Percentiles rank a stretch among this genome's conserved stretches.
These are phyloP conservation scores for Camellia japonica DNA, from an alignment of 148 eudicot genomes.

Conservation along the genomic window DNA sequence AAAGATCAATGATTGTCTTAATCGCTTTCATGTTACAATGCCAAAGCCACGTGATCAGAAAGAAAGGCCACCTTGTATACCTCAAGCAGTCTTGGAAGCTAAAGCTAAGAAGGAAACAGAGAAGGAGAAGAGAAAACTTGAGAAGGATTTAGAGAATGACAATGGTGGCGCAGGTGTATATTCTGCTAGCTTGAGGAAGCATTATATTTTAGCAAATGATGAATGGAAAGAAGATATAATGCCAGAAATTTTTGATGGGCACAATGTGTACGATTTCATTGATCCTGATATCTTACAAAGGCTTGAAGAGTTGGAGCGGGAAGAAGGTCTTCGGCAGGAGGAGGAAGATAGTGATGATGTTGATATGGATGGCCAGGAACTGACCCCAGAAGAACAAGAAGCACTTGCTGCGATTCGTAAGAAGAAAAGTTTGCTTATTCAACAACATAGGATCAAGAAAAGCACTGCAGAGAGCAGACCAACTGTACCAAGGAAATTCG, in stretches of 20 bases:
- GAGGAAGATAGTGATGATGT: slow-evolving; percentile 62
- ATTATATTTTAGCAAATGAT: slow-evolving; percentile 70
- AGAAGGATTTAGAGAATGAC: slow-evolving; percentile 76
- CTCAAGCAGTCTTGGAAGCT: slow-evolving; percentile 71
- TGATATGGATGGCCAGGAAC: slow-evolving; percentile 72
- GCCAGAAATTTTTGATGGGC: slow-evolving; percentile 90
- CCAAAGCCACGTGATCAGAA: slow-evolving; percentile 86
- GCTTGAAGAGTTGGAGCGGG: slow-evolving; percentile 80
- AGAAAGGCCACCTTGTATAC: slow-evolving; percentile 76
- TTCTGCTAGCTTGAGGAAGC: slow-evolving; percentile 81
- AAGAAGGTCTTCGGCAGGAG: slow-evolving; percentile 70
- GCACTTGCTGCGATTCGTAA: slow-evolving; percentile 71
- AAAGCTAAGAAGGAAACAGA: slow-evolving; percentile 57
- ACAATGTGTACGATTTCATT: slow-evolving; percentile 79
- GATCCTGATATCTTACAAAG: slow-evolving; percentile 83
- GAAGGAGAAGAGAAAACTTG: slow-evolving; percentile 60
- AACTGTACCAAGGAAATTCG: slow-evolving; percentile 22
- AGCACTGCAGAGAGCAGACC: slow-evolving; percentile 73
- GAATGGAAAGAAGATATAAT: slow-evolving; percentile 90
- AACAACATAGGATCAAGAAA: slow-evolving; percentile 80
- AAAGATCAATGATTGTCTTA: slow-evolving; percentile 80
- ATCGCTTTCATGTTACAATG: slow-evolving; percentile 86
- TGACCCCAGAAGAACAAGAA: slow-evolving; percentile 62
- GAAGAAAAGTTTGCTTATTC: slow-evolving; percentile 75
- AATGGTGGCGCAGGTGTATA: slow-evolving; percentile 98